These are phyloP conservation scores for Ustilago hordei DNA, from an alignment of 1,284 basidiomycete species.

Conservation along the genomic window DNA sequence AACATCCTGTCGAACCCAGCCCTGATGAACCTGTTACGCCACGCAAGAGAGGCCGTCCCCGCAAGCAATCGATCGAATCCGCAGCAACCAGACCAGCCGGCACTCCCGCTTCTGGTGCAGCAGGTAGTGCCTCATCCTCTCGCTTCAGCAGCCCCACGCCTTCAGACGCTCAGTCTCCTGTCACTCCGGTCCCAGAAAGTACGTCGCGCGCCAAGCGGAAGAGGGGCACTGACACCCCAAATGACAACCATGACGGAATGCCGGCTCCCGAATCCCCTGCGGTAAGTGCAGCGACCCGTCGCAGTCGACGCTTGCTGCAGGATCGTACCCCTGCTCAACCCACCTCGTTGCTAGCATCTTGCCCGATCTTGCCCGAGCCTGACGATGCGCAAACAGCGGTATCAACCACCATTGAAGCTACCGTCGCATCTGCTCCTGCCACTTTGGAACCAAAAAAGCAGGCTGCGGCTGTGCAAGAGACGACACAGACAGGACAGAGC, in stretches of 20 bases:
- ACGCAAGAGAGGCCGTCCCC: constrained; percentile 19
- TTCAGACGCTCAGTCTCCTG: neutral
- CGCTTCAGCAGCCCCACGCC: neutral
- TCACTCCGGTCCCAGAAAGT: neutral
- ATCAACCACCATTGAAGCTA: neutral
- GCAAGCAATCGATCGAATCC: constrained; percentile 16
- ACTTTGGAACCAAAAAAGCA: neutral
- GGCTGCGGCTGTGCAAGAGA: neutral
- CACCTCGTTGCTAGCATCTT: constrained; percentile 18
- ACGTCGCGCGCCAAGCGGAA: neutral
- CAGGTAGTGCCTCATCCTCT: neutral
- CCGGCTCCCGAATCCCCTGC: constrained; percentile 24
- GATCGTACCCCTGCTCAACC: constrained; percentile 5
- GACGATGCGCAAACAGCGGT: neutral
- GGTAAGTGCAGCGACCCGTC: constrained; percentile 20
- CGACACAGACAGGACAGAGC: neutral
- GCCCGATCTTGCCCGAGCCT: constrained; percentile 6
- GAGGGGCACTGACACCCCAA: neutral
- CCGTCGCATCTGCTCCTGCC: neutral
- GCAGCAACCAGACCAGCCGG: constrained; percentile 4
- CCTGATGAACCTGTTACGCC: constrained; percentile 1
- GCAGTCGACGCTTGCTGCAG: constrained; percentile 5
- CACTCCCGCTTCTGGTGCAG: neutral
- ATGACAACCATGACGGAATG: neutral
- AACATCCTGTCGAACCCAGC: constrained; percentile 6